Evolutionary conservation across 78 protist genomes (phyloP).

Genomic region (Pelomyxa schiedti): DNA sequence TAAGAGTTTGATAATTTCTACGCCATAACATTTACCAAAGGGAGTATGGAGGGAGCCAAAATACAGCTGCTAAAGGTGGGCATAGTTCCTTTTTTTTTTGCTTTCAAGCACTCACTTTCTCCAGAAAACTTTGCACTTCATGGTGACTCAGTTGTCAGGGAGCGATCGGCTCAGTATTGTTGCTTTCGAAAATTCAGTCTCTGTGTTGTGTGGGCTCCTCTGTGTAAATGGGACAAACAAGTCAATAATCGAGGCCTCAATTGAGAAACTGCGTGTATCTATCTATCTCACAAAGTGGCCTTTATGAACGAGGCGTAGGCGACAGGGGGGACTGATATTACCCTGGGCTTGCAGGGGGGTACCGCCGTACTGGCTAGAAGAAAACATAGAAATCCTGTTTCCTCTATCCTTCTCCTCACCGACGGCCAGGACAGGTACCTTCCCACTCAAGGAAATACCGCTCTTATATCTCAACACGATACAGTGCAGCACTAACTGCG

Average conservation of each 20-base stretch:
- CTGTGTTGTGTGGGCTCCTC: not conserved
- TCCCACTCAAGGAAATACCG: no score
- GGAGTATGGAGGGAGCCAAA: not conserved
- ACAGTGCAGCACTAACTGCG: not conserved
- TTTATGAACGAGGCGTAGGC: not conserved
- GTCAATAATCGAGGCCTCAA: no score
- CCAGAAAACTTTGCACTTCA: not conserved
- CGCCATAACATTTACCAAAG: no score
- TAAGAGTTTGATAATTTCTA: no score
- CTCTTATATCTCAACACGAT: not conserved
- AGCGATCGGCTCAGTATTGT: not conserved
- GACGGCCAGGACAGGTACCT: not conserved
- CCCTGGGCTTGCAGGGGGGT: not conserved
- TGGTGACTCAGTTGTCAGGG: not conserved
- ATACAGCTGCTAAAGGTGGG: not conserved
- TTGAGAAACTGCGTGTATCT: not conserved
- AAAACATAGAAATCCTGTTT: not conserved
- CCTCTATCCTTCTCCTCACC: not conserved
- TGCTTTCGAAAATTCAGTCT: not conserved
- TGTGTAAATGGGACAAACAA: no score
- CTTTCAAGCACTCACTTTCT: no score
- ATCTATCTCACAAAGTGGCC: not conserved
- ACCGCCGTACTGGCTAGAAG: not conserved
- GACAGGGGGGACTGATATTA: not conserved
- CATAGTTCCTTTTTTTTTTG: no score